phyloP scores from a whole-genome alignment of 441 rosid species.

The Cnidoscolus chayamansa region DNA sequence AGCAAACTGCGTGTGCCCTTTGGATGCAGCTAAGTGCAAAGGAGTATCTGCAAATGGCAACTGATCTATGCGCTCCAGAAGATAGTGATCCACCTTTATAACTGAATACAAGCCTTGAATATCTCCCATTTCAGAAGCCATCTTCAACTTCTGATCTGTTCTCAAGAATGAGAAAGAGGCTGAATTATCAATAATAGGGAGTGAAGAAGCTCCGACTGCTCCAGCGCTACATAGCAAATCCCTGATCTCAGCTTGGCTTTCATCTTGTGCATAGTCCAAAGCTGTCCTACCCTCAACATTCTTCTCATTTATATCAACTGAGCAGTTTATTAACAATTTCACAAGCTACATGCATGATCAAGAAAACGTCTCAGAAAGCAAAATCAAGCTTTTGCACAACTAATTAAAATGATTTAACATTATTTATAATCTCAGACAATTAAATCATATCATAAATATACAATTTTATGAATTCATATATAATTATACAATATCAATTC shows the following conservation, averaged over 20 bases:
- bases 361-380: no score
- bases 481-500: no score
- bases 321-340: background rate
- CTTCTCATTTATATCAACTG: background rate
- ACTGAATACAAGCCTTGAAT: constrained; percentile 22
- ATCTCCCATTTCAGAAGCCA: constrained; percentile 24
- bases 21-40: constrained; percentile 28
- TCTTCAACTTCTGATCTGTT: background rate
- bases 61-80: constrained; percentile 25
- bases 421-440: no score
- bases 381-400: background rate
- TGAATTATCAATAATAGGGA: background rate
- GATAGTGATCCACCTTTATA: constrained; percentile 18
- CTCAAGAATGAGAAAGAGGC: background rate
- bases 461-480: no score
- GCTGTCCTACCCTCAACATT: no score
- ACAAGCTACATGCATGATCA: background rate
- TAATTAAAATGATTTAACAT: no score
- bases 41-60: constrained; percentile 28
- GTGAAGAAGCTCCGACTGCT: background rate
- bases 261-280: no score
- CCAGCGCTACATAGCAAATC: no score
- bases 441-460: no score
- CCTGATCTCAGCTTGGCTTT: no score
- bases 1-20: constrained; percentile 27